phyloP scores from a whole-genome alignment of 495 filamentous ascomycete genomes.

The Hyaloscypha hepaticicola region DNA sequence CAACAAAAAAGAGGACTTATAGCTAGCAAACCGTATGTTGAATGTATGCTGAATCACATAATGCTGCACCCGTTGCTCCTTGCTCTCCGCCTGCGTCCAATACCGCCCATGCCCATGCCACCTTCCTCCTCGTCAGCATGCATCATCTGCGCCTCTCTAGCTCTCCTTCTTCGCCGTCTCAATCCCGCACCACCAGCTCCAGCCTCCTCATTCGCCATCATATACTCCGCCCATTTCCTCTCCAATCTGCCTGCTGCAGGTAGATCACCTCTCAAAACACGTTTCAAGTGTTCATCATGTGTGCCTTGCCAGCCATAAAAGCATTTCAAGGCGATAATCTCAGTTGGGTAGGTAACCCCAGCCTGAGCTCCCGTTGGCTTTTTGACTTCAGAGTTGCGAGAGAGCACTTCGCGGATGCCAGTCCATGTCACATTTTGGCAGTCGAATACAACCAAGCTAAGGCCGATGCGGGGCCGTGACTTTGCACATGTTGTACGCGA shows the following conservation, averaged over 20 bases:
- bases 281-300: slow-evolving; percentile 85
- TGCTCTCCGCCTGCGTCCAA: slow-evolving; percentile 46
- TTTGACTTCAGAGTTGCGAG: slow-evolving; percentile 70
- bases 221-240: slow-evolving; percentile 90
- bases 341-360: slow-evolving; percentile 54
- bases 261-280: slow-evolving; percentile 74
- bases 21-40: not conserved
- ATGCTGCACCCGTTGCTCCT: slow-evolving; percentile 54
- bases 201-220: slow-evolving; percentile 87
- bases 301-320: slow-evolving; percentile 96
- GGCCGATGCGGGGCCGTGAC: slow-evolving; percentile 53
- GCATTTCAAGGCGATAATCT: slow-evolving; percentile 84
- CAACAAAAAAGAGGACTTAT: not conserved
- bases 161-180: slow-evolving; percentile 68
- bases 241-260: slow-evolving; percentile 70
- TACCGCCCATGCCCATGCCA: slow-evolving; percentile 39
- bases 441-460: slow-evolving; percentile 86
- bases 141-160: slow-evolving; percentile 70
- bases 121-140: slow-evolving; percentile 78
- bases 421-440: slow-evolving; percentile 90
- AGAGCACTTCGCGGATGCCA: slow-evolving; percentile 82
- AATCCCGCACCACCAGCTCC: slow-evolving; percentile 58
- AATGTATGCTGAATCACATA: slow-evolving; percentile 44
- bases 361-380: slow-evolving; percentile 33
- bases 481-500: slow-evolving; percentile 43